phyloP scores from a whole-genome alignment of 257 asterid genomes.

The Striga asiatica region DNA sequence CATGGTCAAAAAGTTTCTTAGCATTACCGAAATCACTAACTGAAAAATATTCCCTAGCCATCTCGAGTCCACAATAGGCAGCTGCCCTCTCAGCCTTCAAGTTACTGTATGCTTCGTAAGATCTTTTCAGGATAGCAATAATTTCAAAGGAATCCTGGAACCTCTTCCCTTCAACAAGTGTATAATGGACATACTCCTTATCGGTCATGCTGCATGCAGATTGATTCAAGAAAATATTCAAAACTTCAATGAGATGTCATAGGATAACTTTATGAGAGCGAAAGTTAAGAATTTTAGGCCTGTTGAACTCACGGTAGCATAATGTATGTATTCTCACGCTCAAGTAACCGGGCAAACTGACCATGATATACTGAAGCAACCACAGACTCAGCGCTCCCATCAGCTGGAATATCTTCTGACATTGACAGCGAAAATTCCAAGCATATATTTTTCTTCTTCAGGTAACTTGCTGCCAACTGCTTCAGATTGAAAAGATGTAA shows the following conservation, averaged over 20 bases:
- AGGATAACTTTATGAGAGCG: constrained; percentile 5
- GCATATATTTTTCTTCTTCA: constrained; percentile 63
- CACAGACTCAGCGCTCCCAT: constrained; percentile 69
- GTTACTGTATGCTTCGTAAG: constrained; percentile 62
- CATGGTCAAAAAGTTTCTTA: constrained; percentile 57
- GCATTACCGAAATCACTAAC: constrained; percentile 55
- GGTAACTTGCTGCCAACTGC: constrained; percentile 85
- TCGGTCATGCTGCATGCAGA: background rate
- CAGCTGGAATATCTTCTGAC: constrained; percentile 54
- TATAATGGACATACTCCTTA: constrained; percentile 15
- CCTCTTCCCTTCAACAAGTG: constrained; percentile 58
- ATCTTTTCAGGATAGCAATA: constrained; percentile 63
- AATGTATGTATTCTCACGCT: constrained; percentile 44
- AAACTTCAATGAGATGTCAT: background rate
- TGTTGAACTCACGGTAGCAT: constrained; percentile 67
- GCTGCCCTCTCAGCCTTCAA: constrained; percentile 73
- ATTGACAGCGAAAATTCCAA: constrained; percentile 70
- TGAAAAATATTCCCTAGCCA: constrained; percentile 70
- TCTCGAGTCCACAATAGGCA: constrained; percentile 71
- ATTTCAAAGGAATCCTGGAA: constrained; percentile 20
- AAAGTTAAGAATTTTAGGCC: constrained; percentile 15
- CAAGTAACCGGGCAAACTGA: constrained; percentile 84
- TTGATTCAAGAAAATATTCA: background rate
- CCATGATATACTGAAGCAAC: constrained; percentile 69
- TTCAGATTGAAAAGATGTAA: constrained; percentile 13